These are phyloP conservation scores for Verticillium longisporum DNA, from an alignment of 2,329 filamentous ascomycete species.

Conservation along the genomic window DNA sequence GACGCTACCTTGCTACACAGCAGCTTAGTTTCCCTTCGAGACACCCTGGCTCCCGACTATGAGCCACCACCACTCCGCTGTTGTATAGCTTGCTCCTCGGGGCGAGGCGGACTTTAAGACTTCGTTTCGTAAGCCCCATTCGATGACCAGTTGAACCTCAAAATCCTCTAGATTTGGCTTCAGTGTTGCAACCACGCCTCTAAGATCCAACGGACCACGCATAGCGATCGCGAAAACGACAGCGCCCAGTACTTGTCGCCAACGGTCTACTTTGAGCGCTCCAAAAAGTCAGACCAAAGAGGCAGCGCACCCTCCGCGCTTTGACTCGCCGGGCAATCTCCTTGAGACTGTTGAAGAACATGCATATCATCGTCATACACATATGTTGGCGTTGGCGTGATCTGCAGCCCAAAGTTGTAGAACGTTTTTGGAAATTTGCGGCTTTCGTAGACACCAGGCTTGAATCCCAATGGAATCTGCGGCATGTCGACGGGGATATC, in stretches of 20 bases:
- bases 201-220: constrained; percentile 48
- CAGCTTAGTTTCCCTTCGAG: not conserved
- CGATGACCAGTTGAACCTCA: constrained; percentile 51
- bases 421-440: constrained; percentile 59
- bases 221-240: constrained; percentile 57
- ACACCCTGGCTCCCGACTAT: constrained; percentile 33
- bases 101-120: constrained; percentile 36
- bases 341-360: constrained; percentile 26
- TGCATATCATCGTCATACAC: constrained; percentile 44
- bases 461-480: constrained; percentile 62
- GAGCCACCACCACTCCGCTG: constrained; percentile 64
- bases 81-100: constrained; percentile 32
- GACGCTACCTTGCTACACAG: not conserved
- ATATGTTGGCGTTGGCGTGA: constrained; percentile 53
- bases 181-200: constrained; percentile 47
- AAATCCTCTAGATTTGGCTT: constrained; percentile 54
- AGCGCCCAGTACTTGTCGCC: constrained; percentile 57
- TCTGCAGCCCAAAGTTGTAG: constrained; percentile 56
- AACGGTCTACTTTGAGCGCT: constrained; percentile 48
- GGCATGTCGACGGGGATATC: constrained; percentile 50
- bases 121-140: constrained; percentile 51
- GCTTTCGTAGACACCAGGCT: constrained; percentile 64
- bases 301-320: constrained; percentile 48
- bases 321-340: constrained; percentile 31
- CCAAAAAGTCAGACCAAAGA: constrained; percentile 69